Evolutionary conservation across 75 land plant genomes (phyloP).

Genomic region (Chamaecyparis obtusa): DNA sequence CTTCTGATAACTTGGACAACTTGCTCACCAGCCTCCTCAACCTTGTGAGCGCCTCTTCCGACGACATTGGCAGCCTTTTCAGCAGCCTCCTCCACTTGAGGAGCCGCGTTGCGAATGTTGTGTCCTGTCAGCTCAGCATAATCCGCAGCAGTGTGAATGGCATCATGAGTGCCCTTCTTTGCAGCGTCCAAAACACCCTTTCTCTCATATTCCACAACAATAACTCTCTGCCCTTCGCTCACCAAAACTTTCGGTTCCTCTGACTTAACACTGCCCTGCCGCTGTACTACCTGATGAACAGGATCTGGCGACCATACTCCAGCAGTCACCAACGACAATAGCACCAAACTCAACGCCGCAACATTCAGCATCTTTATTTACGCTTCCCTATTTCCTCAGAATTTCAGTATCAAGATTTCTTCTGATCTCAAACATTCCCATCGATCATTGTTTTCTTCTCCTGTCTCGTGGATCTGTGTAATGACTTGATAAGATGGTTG

Average conservation of each 20-base stretch:
- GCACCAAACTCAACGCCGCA: not conserved
- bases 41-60: not conserved
- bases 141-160: not conserved
- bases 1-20: not conserved
- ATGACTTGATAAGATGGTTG: not conserved
- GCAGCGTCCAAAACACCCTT: constrained; percentile 1
- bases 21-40: not conserved
- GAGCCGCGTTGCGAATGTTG: not conserved
- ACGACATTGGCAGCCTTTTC: not conserved
- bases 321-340: not conserved
- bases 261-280: not conserved
- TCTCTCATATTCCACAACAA: constrained; percentile 5
- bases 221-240: not conserved
- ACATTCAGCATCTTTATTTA: not conserved
- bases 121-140: not conserved
- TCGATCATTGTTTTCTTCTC: no score
- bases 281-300: not conserved
- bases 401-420: not conserved
- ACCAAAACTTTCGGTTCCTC: not conserved
- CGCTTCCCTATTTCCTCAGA: not conserved
- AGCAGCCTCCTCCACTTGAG: not conserved
- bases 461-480: not conserved
- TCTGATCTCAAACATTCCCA: not conserved
- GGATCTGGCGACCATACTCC: not conserved
- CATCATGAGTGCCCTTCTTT: not conserved